Base-by-base conservation (phyloP, 1,139 yeast genomes). In the Debaryomyces sp. region DNA sequence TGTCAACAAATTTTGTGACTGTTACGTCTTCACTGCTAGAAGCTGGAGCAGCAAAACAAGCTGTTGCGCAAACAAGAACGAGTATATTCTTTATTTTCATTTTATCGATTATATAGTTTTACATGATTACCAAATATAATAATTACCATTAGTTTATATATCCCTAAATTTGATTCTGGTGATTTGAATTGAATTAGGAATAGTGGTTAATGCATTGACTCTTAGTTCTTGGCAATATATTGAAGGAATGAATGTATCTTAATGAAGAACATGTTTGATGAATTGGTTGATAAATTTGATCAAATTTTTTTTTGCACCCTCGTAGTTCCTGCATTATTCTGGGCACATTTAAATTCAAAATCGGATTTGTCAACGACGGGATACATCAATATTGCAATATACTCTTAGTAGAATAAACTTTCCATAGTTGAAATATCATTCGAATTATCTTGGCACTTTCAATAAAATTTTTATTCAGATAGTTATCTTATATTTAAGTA, bases 1-100 rank as follows among this genome's bases (percentile, higher is more conserved):
- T 44, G 22, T 44, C 47, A 2, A 39, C 43, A 39, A 30, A 38
- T 15, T 26, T 30, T 6, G 46, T 44, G 1, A 44, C 38, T 13
- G 46, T 44, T 5, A 44, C 21, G 12, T 44, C 43, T 6, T 32
- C 30, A 3, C 39, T 38, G 10, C n/a, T 15, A 7, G 26, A 10
- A 22, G 47, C 36, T 2, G 40, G 47, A 22, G 47, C 43, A 12
- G 47, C 33, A 4, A 26, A 6, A 8, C 13, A 12, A 30, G 5
- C 5, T 15, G 9, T 32, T 4, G 35, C 4, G 8, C 5, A 17
- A 7, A 32, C 17, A 32, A 30, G 6, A 6, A n/a, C 5, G 6
- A 17, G 18, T 32, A 32, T 7, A 9, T 32, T 6, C 4, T 10
- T 27, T 27, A 27, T 12, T 12, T 27, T 27, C 30, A 27, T 27